Conservation (phyloP, 192 early-diverging fungal species). For the Backusella morwellensis region DNA sequence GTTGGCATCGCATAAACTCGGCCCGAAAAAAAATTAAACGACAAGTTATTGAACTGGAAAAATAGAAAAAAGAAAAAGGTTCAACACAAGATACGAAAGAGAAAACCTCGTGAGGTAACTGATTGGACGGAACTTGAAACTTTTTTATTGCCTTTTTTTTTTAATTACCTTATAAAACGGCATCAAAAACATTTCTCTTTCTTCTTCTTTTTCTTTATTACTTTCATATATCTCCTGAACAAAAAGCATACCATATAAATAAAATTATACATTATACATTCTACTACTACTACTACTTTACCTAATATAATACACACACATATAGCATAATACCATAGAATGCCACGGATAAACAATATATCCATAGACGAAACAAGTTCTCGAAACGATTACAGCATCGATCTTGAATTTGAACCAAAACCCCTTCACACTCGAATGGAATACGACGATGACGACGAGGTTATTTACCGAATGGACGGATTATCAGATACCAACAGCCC, state of each 20-base stretch:
- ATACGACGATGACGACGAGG: not conserved
- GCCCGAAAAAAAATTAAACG: not conserved
- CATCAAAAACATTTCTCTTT: not conserved
- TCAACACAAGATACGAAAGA: not conserved
- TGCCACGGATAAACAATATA: not conserved
- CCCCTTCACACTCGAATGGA: not conserved
- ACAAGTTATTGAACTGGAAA: conserved; percentile 3
- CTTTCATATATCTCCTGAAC: not conserved
- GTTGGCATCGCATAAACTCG: conserved; percentile 12
- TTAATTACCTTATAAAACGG: not conserved
- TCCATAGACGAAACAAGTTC: not conserved
- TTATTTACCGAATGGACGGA: conserved; percentile 5
- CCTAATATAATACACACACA: not conserved
- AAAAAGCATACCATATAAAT: not conserved
- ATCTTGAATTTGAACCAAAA: not conserved
- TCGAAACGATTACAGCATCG: conserved; percentile 2
- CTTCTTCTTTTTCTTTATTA: not conserved
- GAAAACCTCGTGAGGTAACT: not conserved
- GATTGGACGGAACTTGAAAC: conserved; percentile 6
- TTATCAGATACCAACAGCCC: not conserved
- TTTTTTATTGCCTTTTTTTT: conserved; percentile 16
- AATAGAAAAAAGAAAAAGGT: not conserved
- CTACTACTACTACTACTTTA: not conserved
- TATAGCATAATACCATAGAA: not conserved
- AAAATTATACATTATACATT: not conserved